Base-by-base conservation (phyloP, 2,329 filamentous ascomycete genomes). In the Fusarium irregulare region DNA sequence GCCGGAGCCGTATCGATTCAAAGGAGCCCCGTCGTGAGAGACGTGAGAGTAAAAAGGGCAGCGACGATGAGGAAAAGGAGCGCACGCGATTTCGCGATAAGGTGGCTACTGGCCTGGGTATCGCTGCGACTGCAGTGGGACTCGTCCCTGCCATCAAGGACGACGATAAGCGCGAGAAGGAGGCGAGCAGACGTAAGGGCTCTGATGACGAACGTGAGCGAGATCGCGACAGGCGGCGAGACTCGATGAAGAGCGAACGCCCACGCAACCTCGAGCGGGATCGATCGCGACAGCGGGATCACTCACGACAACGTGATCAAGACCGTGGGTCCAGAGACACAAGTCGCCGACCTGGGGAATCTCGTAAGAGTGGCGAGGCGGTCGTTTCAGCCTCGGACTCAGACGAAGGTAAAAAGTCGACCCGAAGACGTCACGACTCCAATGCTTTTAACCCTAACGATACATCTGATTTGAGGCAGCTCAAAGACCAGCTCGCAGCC, bases 391-490 rank as follows among this genome's bases (percentile, higher is more conserved):
- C 80, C 67, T 76, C 84, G 6, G 77, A 80, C 58, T 85, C 84
- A 0, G 82, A 84, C 27, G 79, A 83, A 40, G 77, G 73, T n/a
- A 81, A 80, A 56, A 76, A 77, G 50, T 64, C 76, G 11, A 78
- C 78, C 20, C 81, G 84, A 44, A 80, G 81, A 9, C 74, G 74
- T 25, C 80, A 79, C 18, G 71, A 77, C 37, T 79, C 83, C 1
- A 76, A 78, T 44, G 79, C 78, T 3, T 89, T 89, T 64, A 80
- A 87, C 60, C 86, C 86, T 8, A 88, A 84, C 28, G 83, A 89
- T 68, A 81, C 85, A 4, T 81, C 80, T 30, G 84, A 84, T 18
- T 69, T 89, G 18, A 81, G 80, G 59, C 82, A 83, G 12, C 76
- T 88, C 44, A 86, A 86, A 71, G 82, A 85, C 25, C 81, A 87